A percentile compares a stretch with the other conserved stretches of the same genome.
phyloP scores from a whole-genome alignment of 345 rosid species.

The Pseudoturritis turrita region DNA sequence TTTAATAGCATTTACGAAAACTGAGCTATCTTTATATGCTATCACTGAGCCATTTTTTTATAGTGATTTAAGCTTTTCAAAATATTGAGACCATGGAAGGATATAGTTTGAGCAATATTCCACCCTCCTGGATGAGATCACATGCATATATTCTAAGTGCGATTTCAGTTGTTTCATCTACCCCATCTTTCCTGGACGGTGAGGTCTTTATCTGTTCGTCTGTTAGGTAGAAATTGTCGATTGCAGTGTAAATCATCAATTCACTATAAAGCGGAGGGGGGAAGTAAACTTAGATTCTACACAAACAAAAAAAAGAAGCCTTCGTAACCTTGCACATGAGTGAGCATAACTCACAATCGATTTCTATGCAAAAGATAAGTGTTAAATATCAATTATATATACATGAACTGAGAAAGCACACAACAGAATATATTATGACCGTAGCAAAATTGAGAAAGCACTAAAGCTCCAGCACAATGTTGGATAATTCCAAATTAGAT shows the following conservation, averaged over 20 bases:
- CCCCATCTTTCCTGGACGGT: constrained; percentile 87
- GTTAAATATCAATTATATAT: no score
- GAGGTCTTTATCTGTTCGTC: constrained; percentile 68
- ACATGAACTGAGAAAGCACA: no score
- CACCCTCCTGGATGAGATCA: constrained; percentile 91
- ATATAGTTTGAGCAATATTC: constrained; percentile 82
- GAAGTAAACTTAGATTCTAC: no score
- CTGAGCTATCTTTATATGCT: no score
- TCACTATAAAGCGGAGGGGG: no score
- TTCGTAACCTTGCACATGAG: not conserved
- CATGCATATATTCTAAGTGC: constrained; percentile 83
- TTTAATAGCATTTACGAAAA: no score
- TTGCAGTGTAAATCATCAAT: constrained; percentile 86
- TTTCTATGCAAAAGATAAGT: no score
- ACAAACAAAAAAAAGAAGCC: no score
- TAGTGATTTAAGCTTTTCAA: not conserved
- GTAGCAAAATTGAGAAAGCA: not conserved
- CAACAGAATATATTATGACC: not conserved
- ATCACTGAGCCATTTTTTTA: no score
- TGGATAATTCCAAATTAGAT: not conserved
- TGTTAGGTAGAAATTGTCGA: constrained; percentile 80
- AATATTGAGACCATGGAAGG: constrained; percentile 14
- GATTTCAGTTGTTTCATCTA: constrained; percentile 74
- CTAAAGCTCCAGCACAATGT: not conserved
- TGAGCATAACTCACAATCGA: no score